Evolutionary conservation across 2,329 filamentous ascomycete species (phyloP), one percentile per base, ranked within the genome.

Genomic region (Aphanocladium album): DNA sequence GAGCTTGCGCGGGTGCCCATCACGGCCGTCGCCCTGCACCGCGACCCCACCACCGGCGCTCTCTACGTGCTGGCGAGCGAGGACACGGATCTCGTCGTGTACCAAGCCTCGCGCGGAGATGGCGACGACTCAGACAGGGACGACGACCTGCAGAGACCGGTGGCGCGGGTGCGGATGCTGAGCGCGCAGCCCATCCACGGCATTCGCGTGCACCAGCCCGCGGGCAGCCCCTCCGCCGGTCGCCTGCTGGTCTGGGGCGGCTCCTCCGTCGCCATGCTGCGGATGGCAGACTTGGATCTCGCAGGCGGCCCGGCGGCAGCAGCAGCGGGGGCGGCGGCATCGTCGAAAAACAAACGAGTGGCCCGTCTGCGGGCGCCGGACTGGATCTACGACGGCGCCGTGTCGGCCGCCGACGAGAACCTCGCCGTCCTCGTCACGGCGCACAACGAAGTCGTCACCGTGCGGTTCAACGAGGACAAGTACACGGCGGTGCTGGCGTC

Each of bases 401-500:
- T 87, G 60, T 83, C 81, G 52, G 77, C 83, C 5, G 70, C 71
- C 46, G 68, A 74, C 30, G 62, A 67, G 1, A 68, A 69, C 30
- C 70, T 74, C 12, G 85, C 83, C 17, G 85, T 85, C 17, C 73
- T 95, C 12, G 79, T 96, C 17, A 96, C 92, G 2, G 91, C 93
- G 1, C 93, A 98, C 73, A 97, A 98, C 78, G 88, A 91, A 54
- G 79, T 96, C 5, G 72, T 90, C 7, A 79, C 79, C 33, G 71
- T 89, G 21, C 67, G 64, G 11, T 63, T 71, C 6, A 66, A 74
- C n/a, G 62, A 69, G 27, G 61, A 68, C 7, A 67, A 69, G 21
- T 64, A 60, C 14, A 60, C 55, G 1, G 70, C 80, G 16, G 63
- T 77, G 1, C 75, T 87, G 16, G 79, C 80, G 5, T 76, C 78